Conservation (phyloP, 2,329 filamentous ascomycete species). For the Hymenoscyphus repandus region DNA sequence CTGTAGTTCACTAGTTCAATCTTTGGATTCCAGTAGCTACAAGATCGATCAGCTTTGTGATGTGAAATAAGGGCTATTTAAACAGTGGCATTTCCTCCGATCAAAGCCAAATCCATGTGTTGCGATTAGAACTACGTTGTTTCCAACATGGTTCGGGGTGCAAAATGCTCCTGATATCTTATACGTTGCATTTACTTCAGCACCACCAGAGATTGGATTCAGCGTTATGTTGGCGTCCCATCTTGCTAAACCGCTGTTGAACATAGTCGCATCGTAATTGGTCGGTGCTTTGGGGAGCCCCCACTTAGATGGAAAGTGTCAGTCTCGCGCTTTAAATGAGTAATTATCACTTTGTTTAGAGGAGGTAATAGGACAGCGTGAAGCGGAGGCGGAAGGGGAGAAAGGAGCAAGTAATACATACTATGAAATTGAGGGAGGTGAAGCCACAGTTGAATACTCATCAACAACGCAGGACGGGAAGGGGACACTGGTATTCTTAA, state of each 20-base stretch:
- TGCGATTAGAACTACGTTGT: conserved; percentile 27
- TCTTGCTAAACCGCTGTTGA: conserved; percentile 2
- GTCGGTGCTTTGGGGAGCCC: conserved; percentile 3
- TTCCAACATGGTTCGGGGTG: conserved; percentile 8
- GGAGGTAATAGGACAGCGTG: too few species aligned
- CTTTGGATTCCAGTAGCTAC: conserved; percentile 31
- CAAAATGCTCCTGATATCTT: conserved; percentile 12
- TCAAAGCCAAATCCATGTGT: conserved; percentile 31
- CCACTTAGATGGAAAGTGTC: conserved; percentile 3
- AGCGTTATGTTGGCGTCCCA: conserved; percentile 8
- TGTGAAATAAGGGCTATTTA: conserved; percentile 6
- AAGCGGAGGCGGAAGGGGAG: too few species aligned
- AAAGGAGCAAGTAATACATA: too few species aligned
- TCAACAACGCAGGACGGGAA: too few species aligned
- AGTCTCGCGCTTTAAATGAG: too few species aligned
- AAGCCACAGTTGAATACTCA: too few species aligned
- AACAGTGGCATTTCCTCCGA: conserved; percentile 18
- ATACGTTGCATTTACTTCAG: not conserved
- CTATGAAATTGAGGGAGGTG: too few species aligned
- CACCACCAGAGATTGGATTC: not conserved
- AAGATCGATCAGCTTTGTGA: not conserved
- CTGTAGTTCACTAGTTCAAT: conserved; percentile 30
- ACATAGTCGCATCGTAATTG: conserved; percentile 7
- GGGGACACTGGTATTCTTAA: too few species aligned
- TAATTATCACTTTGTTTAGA: too few species aligned